Evolutionary conservation across 1,139 yeast species (phyloP), one percentile per base, ranked within the genome.

Genomic region (Candida labiduridarum): DNA sequence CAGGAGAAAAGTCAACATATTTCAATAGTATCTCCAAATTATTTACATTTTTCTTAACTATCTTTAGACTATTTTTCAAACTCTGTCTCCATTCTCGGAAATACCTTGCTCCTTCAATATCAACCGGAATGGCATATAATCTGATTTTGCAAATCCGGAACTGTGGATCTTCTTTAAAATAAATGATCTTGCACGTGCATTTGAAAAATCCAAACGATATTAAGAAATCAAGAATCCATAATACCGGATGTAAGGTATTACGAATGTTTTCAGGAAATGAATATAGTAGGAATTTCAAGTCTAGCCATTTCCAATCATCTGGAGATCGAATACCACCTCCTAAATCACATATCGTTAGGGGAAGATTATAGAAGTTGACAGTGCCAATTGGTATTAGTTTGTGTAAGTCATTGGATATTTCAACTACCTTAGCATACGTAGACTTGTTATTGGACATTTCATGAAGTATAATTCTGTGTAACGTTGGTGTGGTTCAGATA

Each of bases 231-330:
- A 82, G 55, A 44, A 76, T 79, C 10, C 55, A 51, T 4, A 81
- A 47, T 2, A 61, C 31, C 0, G 14, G 34, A 40, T 40, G 43
- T 9, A 34, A 14, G 4, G 2, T 22, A 22, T 12, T 11, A 14
- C 14, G n/a, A 11, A 1, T 22, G 10, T 10, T n/a, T 33, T 19
- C 19, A 19, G 41, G 29, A 25, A 8, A 4, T 25, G 29, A 25
- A 25, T 25, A 27, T 2, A 53, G 51, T 11, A 71, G 59, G 50
- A 58, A 60, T 46, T 63, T 64, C 12, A 71, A 59, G 56, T 81
- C 83, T 27, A 80, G 64, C 88, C 87, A 83, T 51, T 53, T 61
- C 88, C 88, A 85, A 10, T 30, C 33, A 47, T 45, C 25, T 8
- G 35, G 35, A 9, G 31, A 46, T 18, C n/a, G 38, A 41, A 41